A percentile compares a stretch with the other conserved stretches of the same genome.
These are phyloP conservation scores for Mucor irregularis DNA, from an alignment of 371 early-diverging fungal genomes.

Conservation along the genomic window DNA sequence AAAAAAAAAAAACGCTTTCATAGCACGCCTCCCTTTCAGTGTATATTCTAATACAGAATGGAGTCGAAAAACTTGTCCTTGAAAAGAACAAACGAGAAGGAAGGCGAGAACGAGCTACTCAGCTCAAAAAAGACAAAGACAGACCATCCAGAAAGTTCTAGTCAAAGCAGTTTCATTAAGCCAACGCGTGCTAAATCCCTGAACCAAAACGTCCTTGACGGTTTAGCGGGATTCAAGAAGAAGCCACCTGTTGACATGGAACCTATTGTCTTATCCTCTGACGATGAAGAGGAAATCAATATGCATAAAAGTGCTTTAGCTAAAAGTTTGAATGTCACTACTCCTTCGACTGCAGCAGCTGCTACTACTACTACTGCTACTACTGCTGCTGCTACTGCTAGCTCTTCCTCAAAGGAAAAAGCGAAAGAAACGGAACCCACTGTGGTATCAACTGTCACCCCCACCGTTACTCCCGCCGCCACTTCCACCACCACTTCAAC, in stretches of 20 bases:
- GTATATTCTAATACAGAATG: too few relatives aligned
- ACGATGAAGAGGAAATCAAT: conserved; percentile 2
- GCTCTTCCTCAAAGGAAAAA: too few relatives aligned
- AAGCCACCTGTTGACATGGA: background rate
- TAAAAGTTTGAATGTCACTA: background rate
- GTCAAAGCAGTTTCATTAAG: background rate
- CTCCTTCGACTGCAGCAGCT: background rate
- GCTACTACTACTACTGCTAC: background rate
- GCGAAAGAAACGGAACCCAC: too few relatives aligned
- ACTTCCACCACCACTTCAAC: too few relatives aligned
- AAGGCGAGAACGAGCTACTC: background rate
- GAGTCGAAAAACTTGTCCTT: too few relatives aligned
- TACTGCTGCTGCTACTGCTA: background rate
- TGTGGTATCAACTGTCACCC: too few relatives aligned
- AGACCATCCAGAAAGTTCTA: background rate
- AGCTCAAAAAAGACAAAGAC: conserved; percentile 1
- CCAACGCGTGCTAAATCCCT: too few relatives aligned
- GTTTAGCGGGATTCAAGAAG: background rate
- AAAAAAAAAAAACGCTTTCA: background rate
- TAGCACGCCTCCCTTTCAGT: too few relatives aligned
- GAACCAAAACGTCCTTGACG: too few relatives aligned
- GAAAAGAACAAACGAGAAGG: conserved; percentile 10
- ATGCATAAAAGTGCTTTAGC: background rate
- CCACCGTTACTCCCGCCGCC: too few relatives aligned
- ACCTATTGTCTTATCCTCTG: conserved; percentile 9